Evolutionary conservation across 139 green algal species (phyloP).

Genomic region (Mesotaenium endlicherianum): DNA sequence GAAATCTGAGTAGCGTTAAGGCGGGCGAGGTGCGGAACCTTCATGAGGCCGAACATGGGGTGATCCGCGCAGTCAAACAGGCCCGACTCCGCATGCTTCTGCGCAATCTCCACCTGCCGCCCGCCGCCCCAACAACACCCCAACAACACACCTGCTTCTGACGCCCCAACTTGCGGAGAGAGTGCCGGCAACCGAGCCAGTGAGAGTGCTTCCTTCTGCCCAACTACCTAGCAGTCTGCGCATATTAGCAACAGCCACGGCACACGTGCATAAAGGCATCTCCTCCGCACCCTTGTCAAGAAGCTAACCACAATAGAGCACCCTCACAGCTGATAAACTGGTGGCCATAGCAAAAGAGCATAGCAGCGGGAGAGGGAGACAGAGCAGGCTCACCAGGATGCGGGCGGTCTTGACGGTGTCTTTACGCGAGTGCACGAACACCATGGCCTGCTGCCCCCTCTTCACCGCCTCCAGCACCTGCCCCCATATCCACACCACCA

Average conservation of each 20-base stretch:
- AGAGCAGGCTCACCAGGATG: constrained; percentile 60
- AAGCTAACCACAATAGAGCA: no score
- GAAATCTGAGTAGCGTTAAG: no score
- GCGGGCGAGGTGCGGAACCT: no score
- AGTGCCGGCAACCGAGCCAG: no score
- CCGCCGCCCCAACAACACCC: background rate
- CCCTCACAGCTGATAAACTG: no score
- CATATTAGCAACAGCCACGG: no score
- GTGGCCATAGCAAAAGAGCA: background rate
- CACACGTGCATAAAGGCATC: no score
- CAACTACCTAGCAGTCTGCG: no score
- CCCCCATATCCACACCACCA: background rate
- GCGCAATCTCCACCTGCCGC: constrained; percentile 36
- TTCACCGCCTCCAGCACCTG: constrained; percentile 76
- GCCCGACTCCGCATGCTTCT: background rate
- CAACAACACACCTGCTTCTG: background rate
- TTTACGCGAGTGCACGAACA: constrained; percentile 98
- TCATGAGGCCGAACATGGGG: constrained; percentile 59
- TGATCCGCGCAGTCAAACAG: constrained; percentile 58
- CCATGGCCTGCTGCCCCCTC: constrained; percentile 93
- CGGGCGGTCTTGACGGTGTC: constrained; percentile 81
- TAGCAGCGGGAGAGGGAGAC: background rate
- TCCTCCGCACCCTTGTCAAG: no score
- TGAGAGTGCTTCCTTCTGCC: no score
- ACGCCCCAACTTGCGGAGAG: no score